Conservation (phyloP, 768 basidiomycete species). For the Pleurotus eryngii region DNA sequence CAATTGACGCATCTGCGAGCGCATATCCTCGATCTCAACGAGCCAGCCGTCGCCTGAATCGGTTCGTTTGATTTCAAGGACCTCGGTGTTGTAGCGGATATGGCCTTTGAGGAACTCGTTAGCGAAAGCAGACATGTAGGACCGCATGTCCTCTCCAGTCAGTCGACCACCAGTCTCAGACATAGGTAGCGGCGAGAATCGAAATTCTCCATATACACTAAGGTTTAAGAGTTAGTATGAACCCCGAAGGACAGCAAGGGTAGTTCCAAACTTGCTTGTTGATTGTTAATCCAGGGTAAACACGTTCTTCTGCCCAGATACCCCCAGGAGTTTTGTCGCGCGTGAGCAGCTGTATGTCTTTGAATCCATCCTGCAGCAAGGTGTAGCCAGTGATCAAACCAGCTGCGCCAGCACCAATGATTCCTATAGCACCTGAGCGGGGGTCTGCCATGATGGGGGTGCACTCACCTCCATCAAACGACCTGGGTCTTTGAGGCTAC, state of each 20-base stretch:
- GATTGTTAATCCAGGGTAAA: conserved; percentile 53
- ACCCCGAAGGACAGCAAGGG: neutral
- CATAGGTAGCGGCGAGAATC: conserved; percentile 57
- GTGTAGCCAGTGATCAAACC: conserved; percentile 59
- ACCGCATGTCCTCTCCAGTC: conserved; percentile 48
- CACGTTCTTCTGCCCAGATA: conserved; percentile 51
- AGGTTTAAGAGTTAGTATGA: neutral
- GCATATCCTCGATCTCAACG: conserved; percentile 34
- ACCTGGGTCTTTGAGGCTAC: no score
- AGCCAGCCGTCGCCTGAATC: conserved; percentile 36
- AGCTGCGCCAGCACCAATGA: conserved; percentile 59
- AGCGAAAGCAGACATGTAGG: conserved; percentile 56
- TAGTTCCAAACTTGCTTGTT: conserved; percentile 49
- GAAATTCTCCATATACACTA: conserved; percentile 64
- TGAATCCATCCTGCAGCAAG: conserved; percentile 56
- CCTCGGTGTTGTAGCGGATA: conserved; percentile 45
- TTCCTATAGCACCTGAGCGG: conserved; percentile 11
- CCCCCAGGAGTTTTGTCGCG: conserved; percentile 55
- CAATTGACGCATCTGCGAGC: conserved; percentile 18
- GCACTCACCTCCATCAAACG: no score
- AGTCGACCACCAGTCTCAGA: conserved; percentile 44
- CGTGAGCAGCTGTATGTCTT: conserved; percentile 49
- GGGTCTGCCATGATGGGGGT: neutral
- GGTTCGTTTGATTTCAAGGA: conserved; percentile 41
- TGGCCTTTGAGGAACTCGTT: conserved; percentile 40